Evolutionary conservation across 371 early-diverging fungal species (phyloP).

Genomic region (Saksenaea vasiformis): DNA sequence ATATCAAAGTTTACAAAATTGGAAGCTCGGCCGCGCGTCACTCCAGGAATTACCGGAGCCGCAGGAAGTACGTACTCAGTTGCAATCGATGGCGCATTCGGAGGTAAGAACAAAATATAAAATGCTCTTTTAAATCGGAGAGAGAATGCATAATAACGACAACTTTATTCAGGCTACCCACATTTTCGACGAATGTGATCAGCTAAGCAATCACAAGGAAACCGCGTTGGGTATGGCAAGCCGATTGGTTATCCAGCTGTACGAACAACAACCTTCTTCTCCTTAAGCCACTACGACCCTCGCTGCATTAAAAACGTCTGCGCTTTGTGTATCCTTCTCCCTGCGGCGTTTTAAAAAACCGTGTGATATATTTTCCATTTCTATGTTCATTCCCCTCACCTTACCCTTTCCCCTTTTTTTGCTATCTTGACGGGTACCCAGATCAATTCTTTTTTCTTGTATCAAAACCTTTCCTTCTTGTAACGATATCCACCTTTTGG

Average conservation of each 20-base stretch:
- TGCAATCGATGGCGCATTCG: slow-evolving; percentile 22
- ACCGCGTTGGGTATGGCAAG: slow-evolving; percentile 30
- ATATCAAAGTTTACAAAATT: slow-evolving; percentile 45
- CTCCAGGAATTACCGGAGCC: slow-evolving; percentile 12
- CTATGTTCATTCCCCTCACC: neutral
- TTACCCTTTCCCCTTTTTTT: neutral
- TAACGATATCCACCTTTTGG: neutral
- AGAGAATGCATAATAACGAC: neutral
- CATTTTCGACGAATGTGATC: slow-evolving; percentile 23
- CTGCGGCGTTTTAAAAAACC: neutral
- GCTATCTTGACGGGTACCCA: slow-evolving; percentile 1
- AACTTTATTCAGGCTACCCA: slow-evolving; percentile 14
- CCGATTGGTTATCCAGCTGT: slow-evolving; percentile 39
- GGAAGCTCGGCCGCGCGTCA: slow-evolving; percentile 31
- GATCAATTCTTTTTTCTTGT: slow-evolving; percentile 1
- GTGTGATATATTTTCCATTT: slow-evolving; percentile 3
- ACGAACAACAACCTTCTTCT: slow-evolving; percentile 41
- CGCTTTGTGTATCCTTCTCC: neutral
- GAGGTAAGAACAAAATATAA: slow-evolving; percentile 10
- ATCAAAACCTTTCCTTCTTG: slow-evolving; percentile 6
- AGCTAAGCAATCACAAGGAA: slow-evolving; percentile 39
- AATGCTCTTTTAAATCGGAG: neutral
- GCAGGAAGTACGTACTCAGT: slow-evolving; percentile 8
- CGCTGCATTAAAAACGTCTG: neutral
- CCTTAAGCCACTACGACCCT: slow-evolving; percentile 9